These are phyloP conservation scores for Peterozyma xylosa DNA, from an alignment of 805 yeast species.

Conservation along the genomic window DNA sequence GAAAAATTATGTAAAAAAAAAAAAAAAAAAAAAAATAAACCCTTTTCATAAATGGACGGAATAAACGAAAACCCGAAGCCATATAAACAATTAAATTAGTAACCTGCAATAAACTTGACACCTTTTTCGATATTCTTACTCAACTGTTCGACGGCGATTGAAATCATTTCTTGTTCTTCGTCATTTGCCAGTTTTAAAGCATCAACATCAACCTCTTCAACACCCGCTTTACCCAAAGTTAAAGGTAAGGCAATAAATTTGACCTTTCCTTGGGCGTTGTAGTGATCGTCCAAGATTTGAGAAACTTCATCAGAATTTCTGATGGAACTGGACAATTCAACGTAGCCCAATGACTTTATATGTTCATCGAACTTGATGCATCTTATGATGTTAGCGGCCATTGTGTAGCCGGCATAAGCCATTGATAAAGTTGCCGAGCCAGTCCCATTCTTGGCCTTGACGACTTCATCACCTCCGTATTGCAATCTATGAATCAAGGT, in stretches of 20 bases:
- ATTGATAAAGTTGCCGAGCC: constrained; percentile 82
- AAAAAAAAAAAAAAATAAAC: background rate
- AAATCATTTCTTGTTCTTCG: constrained; percentile 48
- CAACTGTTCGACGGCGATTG: constrained; percentile 46
- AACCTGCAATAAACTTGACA: constrained; percentile 32
- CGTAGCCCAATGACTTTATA: constrained; percentile 41
- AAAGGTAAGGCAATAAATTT: constrained; percentile 61
- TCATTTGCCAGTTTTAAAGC: constrained; percentile 40
- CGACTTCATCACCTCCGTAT: constrained; percentile 88
- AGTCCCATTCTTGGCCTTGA: constrained; percentile 76
- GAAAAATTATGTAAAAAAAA: background rate
- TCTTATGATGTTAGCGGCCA: constrained; percentile 39
- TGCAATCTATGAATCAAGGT: constrained; percentile 82
- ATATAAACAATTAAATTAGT: background rate
- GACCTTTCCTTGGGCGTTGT: constrained; percentile 18
- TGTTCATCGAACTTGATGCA: constrained; percentile 23
- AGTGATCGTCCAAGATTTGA: constrained; percentile 28
- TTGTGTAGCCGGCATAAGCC: constrained; percentile 81
- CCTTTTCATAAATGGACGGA: too few relatives aligned
- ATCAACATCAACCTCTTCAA: constrained; percentile 45
- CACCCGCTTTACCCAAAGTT: constrained; percentile 44
- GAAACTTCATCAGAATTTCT: constrained; percentile 46
- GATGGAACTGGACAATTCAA: constrained; percentile 40
- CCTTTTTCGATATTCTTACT: constrained; percentile 54
- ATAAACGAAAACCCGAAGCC: too few relatives aligned